Evolutionary conservation across 345 rosid species (phyloP), one percentile per base, ranked within the genome.

Genomic region (Citrus sp.): DNA sequence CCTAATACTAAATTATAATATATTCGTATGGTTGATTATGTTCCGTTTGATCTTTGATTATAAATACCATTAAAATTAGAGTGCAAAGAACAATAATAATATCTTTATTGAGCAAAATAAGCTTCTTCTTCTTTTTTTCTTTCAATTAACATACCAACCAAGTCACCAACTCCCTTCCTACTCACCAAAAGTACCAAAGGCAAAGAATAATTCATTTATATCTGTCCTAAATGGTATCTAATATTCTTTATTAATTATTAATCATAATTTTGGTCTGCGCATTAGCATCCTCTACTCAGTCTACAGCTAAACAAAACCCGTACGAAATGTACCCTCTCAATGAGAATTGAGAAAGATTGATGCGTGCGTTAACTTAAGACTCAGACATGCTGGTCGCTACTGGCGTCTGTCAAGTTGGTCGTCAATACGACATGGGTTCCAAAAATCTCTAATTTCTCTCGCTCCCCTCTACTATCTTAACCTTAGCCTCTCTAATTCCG

Each of bases 361-460:
- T 22, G 16, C 4, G 25, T 9, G 14, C 46, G 6, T 32, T 32
- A 16, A 7, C 5, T 25, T 7, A 8, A 46, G 55, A 24, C 14
- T 73, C 40, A 34, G 46, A 21, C 63, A 3, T 40, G 13, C 46
- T 0, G 7, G 54, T 3, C 4, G 63, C 42, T 2, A 7, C 38
- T 1, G 49, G 34, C 77, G 21, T 38, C 19, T 40, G 73, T 70
- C 81, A 80, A 74, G 76, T 72, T 54, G 82, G 67, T 67, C 73
- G 67, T 72, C 76, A 25, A 14, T 9, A 67, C 3, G 79, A 37
- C 70, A 82, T 82, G 84, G 83, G 59, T 55, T 72, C 68, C 77
- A 27, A 68, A 54, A 78, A 71, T 22, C 46, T 24, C 3, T 34
- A 10, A 19, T 79, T 12, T 21, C 24, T 76, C 75, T 77, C 37